A percentile compares a stretch with the other conserved stretches of the same genome.
These are phyloP conservation scores for Penicillium sclerotiorum DNA, from an alignment of 2,329 filamentous ascomycete species.

Conservation along the genomic window DNA sequence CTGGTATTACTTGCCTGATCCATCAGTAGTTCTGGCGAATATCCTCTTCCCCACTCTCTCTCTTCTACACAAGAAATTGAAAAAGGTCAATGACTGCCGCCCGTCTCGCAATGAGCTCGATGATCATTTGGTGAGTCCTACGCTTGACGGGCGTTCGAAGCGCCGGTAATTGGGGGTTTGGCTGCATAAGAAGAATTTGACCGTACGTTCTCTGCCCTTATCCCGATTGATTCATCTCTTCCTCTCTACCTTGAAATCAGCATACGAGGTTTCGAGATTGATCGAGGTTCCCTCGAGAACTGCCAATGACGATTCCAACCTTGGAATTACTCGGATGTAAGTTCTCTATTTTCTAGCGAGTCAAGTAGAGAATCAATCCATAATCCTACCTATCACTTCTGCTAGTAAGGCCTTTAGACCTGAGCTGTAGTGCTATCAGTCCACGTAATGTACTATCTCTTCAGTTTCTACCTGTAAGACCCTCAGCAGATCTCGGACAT, in stretches of 20 bases:
- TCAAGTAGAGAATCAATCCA: slow-evolving; percentile 18
- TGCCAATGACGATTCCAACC: slow-evolving; percentile 14
- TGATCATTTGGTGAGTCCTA: slow-evolving; percentile 13
- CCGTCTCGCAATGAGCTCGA: neutral
- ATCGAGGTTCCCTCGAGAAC: too few relatives aligned
- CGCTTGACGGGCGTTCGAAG: neutral
- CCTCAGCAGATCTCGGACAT: too few relatives aligned
- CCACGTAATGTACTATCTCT: too few relatives aligned
- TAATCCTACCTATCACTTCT: neutral
- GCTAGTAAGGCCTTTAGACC: too few relatives aligned
- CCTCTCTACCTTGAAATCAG: too few relatives aligned
- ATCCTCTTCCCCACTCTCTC: slow-evolving; percentile 4
- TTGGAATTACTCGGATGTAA: slow-evolving; percentile 21
- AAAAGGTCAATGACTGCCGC: slow-evolving; percentile 1
- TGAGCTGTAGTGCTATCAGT: too few relatives aligned
- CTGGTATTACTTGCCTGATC: slow-evolving; percentile 35
- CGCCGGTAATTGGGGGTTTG: neutral
- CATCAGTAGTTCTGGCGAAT: slow-evolving; percentile 37
- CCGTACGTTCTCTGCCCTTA: slow-evolving; percentile 24
- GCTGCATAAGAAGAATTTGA: slow-evolving; percentile 13
- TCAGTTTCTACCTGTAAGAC: too few relatives aligned
- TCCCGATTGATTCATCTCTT: slow-evolving; percentile 11
- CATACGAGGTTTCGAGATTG: too few relatives aligned
- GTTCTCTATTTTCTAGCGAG: slow-evolving; percentile 16
- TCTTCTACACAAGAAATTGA: slow-evolving; percentile 5